A percentile compares a stretch with the other conserved stretches of the same genome.
phyloP scores from a whole-genome alignment of 495 filamentous ascomycete species.

The Talaromyces thailandensis region DNA sequence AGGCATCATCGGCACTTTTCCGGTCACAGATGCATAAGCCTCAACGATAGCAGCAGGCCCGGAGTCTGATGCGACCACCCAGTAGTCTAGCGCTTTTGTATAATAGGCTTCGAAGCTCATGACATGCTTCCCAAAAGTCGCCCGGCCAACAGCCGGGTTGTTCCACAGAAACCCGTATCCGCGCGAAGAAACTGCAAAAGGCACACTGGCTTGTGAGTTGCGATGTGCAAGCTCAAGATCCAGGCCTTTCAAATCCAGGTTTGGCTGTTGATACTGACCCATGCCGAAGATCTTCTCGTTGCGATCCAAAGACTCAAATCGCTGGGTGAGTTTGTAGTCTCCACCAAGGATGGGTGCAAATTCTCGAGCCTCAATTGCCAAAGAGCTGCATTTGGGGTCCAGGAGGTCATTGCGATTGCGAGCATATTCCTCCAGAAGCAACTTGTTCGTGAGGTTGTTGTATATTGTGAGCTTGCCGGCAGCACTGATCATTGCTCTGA shows the following conservation, averaged over 20 bases:
- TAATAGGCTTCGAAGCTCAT: conserved; percentile 50
- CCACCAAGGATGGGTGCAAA: conserved; percentile 35
- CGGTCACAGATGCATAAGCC: conserved; percentile 39
- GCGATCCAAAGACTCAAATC: conserved; percentile 40
- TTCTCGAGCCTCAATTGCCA: conserved; percentile 44
- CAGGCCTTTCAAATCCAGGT: conserved; percentile 44
- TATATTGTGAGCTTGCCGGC: conserved; percentile 41
- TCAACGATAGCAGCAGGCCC: background rate
- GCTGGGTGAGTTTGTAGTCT: conserved; percentile 43
- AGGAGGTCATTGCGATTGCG: conserved; percentile 38
- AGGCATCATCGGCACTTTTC: conserved; percentile 42
- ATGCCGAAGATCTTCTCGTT: conserved; percentile 52
- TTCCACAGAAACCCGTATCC: conserved; percentile 56
- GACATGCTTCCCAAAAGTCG: conserved; percentile 44
- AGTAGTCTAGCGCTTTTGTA: conserved; percentile 45
- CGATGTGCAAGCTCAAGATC: conserved; percentile 52
- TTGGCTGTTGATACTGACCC: conserved; percentile 53
- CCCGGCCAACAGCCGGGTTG: conserved; percentile 46
- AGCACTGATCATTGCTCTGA: conserved; percentile 35
- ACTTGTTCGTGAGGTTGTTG: conserved; percentile 30
- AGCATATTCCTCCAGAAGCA: conserved; percentile 47
- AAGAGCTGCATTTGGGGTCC: conserved; percentile 46
- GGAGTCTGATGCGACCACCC: conserved; percentile 45
- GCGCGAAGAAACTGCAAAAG: conserved; percentile 42
- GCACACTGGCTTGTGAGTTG: conserved; percentile 50